Evolutionary conservation across 2,329 filamentous ascomycete species (phyloP).

Genomic region (Sporothrix mexicana): DNA sequence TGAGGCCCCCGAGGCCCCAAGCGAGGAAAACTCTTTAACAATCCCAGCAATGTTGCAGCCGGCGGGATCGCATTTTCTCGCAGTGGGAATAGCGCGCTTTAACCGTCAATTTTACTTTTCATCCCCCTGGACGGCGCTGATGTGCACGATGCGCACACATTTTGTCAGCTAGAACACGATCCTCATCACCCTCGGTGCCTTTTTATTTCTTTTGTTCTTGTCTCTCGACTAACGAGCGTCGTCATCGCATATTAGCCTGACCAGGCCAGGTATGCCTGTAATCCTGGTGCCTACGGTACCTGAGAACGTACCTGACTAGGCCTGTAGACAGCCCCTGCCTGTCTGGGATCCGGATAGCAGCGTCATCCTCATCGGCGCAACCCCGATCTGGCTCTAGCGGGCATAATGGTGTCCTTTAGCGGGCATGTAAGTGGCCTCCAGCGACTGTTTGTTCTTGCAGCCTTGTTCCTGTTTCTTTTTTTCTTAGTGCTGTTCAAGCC

Average conservation of each 20-base stretch:
- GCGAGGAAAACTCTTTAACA: background rate
- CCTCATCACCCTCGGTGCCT: background rate
- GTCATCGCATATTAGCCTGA: slow-evolving; percentile 8
- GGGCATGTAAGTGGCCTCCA: background rate
- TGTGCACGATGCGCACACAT: background rate
- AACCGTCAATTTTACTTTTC: slow-evolving; percentile 25
- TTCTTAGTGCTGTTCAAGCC: too few species aligned
- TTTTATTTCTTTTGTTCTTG: background rate
- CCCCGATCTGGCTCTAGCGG: slow-evolving; percentile 12
- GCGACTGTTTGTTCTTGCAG: background rate
- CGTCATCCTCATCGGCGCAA: background rate
- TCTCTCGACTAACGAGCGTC: background rate
- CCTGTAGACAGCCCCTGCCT: background rate
- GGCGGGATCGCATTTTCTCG: background rate
- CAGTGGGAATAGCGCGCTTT: background rate
- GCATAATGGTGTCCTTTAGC: background rate
- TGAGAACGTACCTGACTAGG: background rate
- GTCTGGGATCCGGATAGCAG: slow-evolving; percentile 1
- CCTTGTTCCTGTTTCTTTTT: background rate
- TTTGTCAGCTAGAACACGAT: background rate
- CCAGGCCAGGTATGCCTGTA: background rate
- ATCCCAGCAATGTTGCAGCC: slow-evolving; percentile 8
- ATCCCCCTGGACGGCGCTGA: background rate
- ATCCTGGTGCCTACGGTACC: background rate
- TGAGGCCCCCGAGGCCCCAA: too few species aligned